These are phyloP conservation scores for Colletotrichum sp. DNA, from an alignment of 2,329 filamentous ascomycete species.

Conservation along the genomic window DNA sequence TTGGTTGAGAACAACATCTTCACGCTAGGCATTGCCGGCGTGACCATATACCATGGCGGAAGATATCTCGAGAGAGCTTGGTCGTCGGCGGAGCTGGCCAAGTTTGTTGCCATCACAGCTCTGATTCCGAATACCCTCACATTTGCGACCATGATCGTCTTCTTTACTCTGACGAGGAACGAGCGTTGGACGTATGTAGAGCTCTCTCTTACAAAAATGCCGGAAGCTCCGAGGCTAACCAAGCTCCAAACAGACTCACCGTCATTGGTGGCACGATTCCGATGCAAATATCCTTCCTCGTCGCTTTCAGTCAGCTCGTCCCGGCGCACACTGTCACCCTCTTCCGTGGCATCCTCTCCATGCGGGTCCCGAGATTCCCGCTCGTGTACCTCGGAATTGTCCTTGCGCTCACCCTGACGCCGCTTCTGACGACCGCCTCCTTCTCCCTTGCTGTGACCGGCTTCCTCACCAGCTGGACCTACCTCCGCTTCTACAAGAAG, in stretches of 20 bases:
- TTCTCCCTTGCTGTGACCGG: slow-evolving; percentile 81
- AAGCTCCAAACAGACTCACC: slow-evolving; percentile 64
- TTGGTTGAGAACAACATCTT: slow-evolving; percentile 94
- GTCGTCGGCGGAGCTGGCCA: slow-evolving; percentile 90
- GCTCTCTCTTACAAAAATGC: neutral
- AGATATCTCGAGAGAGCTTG: slow-evolving; percentile 95
- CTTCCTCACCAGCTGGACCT: slow-evolving; percentile 90
- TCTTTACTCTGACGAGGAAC: slow-evolving; percentile 72
- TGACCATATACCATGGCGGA: slow-evolving; percentile 88
- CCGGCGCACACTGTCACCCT: slow-evolving; percentile 96
- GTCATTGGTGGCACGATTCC: slow-evolving; percentile 89
- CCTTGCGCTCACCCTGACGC: slow-evolving; percentile 65
- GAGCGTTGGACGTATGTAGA: slow-evolving; percentile 70
- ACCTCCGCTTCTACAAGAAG: slow-evolving; percentile 92
- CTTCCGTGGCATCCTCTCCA: slow-evolving; percentile 85
- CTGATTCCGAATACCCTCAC: slow-evolving; percentile 81
- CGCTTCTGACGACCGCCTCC: slow-evolving; percentile 70
- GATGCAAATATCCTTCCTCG: slow-evolving; percentile 90
- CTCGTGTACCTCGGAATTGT: slow-evolving; percentile 79
- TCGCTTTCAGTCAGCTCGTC: slow-evolving; percentile 96
- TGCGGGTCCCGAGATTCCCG: slow-evolving; percentile 78
- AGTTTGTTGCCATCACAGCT: slow-evolving; percentile 80
- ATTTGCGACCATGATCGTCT: slow-evolving; percentile 75
- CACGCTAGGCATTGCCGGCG: slow-evolving; percentile 76
- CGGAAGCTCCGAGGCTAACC: slow-evolving; percentile 15